Evolutionary conservation across 2,329 filamentous ascomycete genomes (phyloP).

Genomic region (Didymella arachidicola): DNA sequence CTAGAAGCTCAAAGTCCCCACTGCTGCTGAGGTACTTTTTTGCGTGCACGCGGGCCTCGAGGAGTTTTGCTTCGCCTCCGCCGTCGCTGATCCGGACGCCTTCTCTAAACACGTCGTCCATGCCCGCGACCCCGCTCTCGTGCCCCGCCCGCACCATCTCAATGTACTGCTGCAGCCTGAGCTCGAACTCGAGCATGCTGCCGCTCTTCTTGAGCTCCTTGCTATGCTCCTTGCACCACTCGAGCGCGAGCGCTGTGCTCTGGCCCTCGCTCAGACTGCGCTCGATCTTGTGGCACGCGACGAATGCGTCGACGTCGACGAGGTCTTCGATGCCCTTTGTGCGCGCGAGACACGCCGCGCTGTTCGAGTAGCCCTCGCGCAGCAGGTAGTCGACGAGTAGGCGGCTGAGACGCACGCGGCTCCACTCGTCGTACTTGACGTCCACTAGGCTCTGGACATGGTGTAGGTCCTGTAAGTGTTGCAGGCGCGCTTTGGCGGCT

Average conservation of each 20-base stretch:
- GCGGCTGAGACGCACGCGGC: constrained; percentile 78
- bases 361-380: constrained; percentile 80
- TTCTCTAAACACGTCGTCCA: constrained; percentile 60
- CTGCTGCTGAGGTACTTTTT: constrained; percentile 80
- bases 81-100: constrained; percentile 65
- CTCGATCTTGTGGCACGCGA: constrained; percentile 79
- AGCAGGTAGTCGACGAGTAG: constrained; percentile 93
- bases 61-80: constrained; percentile 62
- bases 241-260: constrained; percentile 78
- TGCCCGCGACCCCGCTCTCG: constrained; percentile 36
- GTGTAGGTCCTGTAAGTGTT: constrained; percentile 83
- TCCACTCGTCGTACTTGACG: constrained; percentile 93
- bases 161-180: constrained; percentile 93
- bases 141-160: constrained; percentile 76
- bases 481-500: constrained; percentile 77
- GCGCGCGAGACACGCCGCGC: constrained; percentile 75
- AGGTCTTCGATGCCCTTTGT: constrained; percentile 80
- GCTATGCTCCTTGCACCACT: constrained; percentile 94
- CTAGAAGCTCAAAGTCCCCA: constrained; percentile 70
- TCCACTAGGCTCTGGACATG: constrained; percentile 82
- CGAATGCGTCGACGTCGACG: constrained; percentile 89
- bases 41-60: constrained; percentile 82
- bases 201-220: constrained; percentile 88
- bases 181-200: constrained; percentile 89
- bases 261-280: constrained; percentile 70